phyloP scores from a whole-genome alignment of 768 basidiomycete genomes.

The Rhodotorula kratochvilovae region DNA sequence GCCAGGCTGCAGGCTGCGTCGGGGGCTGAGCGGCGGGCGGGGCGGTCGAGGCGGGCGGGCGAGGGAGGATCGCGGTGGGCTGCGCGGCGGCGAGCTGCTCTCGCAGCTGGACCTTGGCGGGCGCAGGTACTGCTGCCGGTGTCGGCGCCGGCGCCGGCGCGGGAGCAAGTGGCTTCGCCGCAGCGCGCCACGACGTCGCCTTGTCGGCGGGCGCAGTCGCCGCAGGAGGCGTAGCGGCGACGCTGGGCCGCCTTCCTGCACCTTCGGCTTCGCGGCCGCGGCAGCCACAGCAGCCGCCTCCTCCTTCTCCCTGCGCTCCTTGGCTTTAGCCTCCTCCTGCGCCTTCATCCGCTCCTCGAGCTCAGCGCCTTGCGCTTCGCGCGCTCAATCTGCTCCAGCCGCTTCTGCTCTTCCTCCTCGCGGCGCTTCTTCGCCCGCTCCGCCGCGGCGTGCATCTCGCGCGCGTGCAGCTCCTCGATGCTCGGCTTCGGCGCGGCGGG shows the following conservation, averaged over 20 bases:
- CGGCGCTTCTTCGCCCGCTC: conserved; percentile 74
- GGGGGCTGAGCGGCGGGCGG: neutral
- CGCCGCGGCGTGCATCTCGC: conserved; percentile 71
- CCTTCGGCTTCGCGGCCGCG: neutral
- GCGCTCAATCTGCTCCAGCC: conserved; percentile 72
- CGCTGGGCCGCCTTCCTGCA: conserved; percentile 4
- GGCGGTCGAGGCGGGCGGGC: neutral
- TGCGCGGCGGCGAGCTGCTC: neutral
- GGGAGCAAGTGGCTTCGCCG: conserved; percentile 1
- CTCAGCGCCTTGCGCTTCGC: conserved; percentile 64
- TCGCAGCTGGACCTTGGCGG: neutral
- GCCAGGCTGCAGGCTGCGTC: conserved; percentile 8
- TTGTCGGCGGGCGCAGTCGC: neutral
- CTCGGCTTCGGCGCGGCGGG: conserved; percentile 25
- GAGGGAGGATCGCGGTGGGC: neutral
- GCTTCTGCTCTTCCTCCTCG: conserved; percentile 75
- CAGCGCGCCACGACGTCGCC: conserved; percentile 11
- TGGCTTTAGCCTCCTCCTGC: conserved; percentile 7
- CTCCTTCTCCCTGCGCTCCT: neutral
- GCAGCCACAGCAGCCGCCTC: neutral
- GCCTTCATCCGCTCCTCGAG: conserved; percentile 43
- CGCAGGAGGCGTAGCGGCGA: neutral
- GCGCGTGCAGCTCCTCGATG: conserved; percentile 44
- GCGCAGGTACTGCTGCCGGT: conserved; percentile 4
- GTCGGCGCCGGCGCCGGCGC: neutral